phyloP scores from a whole-genome alignment of 2,329 filamentous ascomycete genomes.

The Stemphylium lycopersici region DNA sequence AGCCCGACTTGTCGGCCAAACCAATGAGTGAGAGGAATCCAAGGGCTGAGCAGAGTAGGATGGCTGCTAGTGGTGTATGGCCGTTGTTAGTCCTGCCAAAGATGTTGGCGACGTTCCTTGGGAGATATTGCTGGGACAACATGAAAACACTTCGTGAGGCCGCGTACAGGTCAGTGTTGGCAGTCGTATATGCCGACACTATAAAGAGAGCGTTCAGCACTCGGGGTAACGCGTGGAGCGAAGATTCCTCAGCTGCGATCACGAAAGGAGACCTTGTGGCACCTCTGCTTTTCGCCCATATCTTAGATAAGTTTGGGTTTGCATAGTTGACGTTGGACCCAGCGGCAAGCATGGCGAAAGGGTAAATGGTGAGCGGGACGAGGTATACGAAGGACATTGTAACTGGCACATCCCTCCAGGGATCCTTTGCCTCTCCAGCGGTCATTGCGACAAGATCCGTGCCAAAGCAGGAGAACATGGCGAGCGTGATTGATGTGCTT shows the following conservation, averaged over 20 bases:
- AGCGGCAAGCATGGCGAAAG: constrained; percentile 34
- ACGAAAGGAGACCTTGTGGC: constrained; percentile 32
- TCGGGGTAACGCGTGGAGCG: constrained; percentile 27
- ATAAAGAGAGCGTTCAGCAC: constrained; percentile 39
- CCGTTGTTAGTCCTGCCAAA: constrained; percentile 41
- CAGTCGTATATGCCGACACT: constrained; percentile 41
- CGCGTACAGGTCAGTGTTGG: constrained; percentile 40
- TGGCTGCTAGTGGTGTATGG: constrained; percentile 37
- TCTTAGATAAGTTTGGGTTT: constrained; percentile 29
- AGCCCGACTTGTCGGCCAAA: constrained; percentile 23
- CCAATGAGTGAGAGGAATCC: constrained; percentile 38
- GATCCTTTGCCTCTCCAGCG: constrained; percentile 38
- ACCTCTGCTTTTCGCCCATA: constrained; percentile 17
- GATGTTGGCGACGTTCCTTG: constrained; percentile 21
- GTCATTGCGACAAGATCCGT: constrained; percentile 41
- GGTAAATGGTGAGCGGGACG: constrained; percentile 34
- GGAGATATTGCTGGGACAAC: constrained; percentile 32
- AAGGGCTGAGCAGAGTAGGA: constrained; percentile 35
- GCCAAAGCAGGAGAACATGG: constrained; percentile 43
- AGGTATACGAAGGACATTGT: constrained; percentile 43
- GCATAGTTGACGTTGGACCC: constrained; percentile 41
- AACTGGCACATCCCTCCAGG: constrained; percentile 37
- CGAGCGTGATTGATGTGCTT: constrained; percentile 36
- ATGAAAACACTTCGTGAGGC: constrained; percentile 40
- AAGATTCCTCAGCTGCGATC: constrained; percentile 31